phyloP scores from a whole-genome alignment of 768 basidiomycete genomes.

The Tricholoma terreum region DNA sequence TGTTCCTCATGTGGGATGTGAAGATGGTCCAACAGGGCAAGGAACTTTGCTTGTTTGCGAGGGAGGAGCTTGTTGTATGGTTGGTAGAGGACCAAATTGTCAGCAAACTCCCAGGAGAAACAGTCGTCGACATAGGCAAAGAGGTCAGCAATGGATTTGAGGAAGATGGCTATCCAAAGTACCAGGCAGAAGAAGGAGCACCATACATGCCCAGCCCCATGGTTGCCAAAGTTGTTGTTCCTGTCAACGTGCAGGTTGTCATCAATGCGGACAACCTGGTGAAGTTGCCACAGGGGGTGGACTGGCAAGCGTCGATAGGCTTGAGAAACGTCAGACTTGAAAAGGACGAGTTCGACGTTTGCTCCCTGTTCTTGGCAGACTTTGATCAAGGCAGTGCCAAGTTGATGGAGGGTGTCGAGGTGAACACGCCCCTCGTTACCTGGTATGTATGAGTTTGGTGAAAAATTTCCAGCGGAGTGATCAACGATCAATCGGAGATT shows the following conservation, averaged over 20 bases:
- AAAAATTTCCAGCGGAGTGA: too few species aligned
- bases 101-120: too few species aligned
- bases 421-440: too few species aligned
- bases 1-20: too few species aligned
- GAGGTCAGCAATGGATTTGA: conserved; percentile 14
- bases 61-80: too few species aligned
- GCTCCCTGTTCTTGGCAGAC: neutral
- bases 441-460: conserved; percentile 17
- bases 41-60: conserved; percentile 31
- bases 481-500: conserved; percentile 34
- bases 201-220: conserved; percentile 20
- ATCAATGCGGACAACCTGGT: conserved; percentile 31
- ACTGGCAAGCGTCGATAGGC: conserved; percentile 36
- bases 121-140: too few species aligned
- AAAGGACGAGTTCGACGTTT: conserved; percentile 12
- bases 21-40: conserved; percentile 37
- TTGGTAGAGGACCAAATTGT: conserved; percentile 28
- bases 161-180: conserved; percentile 30
- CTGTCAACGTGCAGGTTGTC: conserved; percentile 20
- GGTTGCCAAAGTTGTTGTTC: conserved; percentile 22
- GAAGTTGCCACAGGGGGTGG: conserved; percentile 39
- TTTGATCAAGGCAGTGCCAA: conserved; percentile 9
- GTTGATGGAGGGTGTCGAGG: conserved; percentile 11
- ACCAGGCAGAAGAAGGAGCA: conserved; percentile 30
- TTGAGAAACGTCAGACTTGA: conserved; percentile 35